A percentile compares a stretch with the other conserved stretches of the same genome.
Conservation (phyloP, 768 basidiomycete species). For the Leucosporidium yakuticum region DNA sequence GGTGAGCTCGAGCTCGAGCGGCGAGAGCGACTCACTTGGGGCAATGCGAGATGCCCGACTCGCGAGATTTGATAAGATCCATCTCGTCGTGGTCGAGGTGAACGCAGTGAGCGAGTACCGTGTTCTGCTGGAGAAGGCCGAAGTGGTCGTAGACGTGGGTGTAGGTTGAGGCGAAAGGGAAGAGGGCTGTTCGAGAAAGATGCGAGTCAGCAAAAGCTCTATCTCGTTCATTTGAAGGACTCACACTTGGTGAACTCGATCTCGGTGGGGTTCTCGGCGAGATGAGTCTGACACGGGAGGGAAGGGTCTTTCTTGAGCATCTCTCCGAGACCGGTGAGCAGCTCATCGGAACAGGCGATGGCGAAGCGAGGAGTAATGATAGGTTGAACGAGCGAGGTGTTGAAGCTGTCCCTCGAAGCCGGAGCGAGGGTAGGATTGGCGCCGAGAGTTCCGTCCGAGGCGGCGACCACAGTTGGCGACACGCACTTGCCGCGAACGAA, state of each 20-base stretch:
- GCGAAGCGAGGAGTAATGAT: conserved; percentile 95
- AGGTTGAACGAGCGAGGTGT: conserved; percentile 65
- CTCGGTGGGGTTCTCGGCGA: conserved; percentile 76
- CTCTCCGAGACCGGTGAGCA: conserved; percentile 58
- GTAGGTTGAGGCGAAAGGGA: conserved; percentile 62
- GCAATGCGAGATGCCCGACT: conserved; percentile 82
- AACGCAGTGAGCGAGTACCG: conserved; percentile 81
- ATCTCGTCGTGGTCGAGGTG: conserved; percentile 70
- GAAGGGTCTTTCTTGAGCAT: conserved; percentile 56
- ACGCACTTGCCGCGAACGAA: conserved; percentile 53
- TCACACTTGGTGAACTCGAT: conserved; percentile 54
- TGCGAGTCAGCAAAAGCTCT: not conserved
- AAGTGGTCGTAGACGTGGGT: conserved; percentile 74
- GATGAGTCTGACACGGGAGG: conserved; percentile 84
- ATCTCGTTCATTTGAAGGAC: not conserved
- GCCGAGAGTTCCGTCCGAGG: not conserved
- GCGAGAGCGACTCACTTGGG: conserved; percentile 57
- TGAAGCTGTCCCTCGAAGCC: not conserved
- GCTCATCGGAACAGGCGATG: conserved; percentile 70
- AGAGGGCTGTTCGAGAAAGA: conserved; percentile 47
- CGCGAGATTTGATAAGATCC: conserved; percentile 57
- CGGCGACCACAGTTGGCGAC: conserved; percentile 6
- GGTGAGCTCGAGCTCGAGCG: no score
- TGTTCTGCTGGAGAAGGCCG: conserved; percentile 68
- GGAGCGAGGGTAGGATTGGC: conserved; percentile 34